phyloP scores from a whole-genome alignment of 768 basidiomycete genomes.

The Mycena indigotica region DNA sequence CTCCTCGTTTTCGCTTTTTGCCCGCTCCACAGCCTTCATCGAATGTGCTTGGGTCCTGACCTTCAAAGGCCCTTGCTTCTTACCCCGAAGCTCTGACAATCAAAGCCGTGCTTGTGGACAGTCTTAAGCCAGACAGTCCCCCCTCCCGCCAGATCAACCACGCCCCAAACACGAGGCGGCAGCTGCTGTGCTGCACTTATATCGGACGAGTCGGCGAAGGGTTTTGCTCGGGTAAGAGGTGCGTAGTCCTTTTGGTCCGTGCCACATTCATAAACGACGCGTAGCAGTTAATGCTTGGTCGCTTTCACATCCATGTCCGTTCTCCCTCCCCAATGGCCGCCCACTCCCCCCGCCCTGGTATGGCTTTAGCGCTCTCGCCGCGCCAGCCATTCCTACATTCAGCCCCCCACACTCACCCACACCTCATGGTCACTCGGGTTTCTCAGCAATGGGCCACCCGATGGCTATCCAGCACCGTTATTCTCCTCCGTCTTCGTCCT shows the following conservation, averaged over 20 bases:
- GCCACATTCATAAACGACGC: background rate
- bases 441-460: constrained; percentile 11
- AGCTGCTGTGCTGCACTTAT: constrained; percentile 6
- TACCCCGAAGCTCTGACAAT: background rate
- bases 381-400: constrained; percentile 14
- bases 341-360: constrained; percentile 8
- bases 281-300: constrained; percentile 1
- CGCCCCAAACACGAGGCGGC: constrained; percentile 20
- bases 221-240: background rate
- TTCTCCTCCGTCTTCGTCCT: constrained; percentile 3
- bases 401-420: background rate
- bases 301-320: constrained; percentile 17
- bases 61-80: background rate
- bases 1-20: background rate
- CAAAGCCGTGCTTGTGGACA: background rate
- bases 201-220: background rate
- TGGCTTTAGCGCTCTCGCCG: constrained; percentile 16
- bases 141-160: constrained; percentile 8
- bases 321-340: constrained; percentile 16
- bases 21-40: too few species aligned
- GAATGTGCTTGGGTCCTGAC: background rate
- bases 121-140: background rate
- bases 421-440: constrained; percentile 2
- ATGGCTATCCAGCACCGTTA: background rate
- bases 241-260: background rate